Conservation (phyloP, 768 basidiomycete genomes). For the Suillus sp. region DNA sequence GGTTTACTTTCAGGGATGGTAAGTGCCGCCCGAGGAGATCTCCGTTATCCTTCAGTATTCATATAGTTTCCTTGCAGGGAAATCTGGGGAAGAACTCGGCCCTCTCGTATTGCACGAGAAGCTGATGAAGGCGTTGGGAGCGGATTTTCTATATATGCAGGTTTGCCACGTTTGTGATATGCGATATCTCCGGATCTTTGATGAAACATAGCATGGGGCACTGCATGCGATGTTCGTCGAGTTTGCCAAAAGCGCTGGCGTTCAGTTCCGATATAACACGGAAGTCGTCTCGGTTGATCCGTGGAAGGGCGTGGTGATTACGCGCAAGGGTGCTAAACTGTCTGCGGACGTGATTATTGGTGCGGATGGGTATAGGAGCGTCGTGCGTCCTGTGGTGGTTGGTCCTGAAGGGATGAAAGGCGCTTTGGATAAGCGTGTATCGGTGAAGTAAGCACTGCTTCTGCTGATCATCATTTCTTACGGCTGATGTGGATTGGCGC, state of each 20-base stretch:
- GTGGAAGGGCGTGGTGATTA: constrained; percentile 32
- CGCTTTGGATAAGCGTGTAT: constrained; percentile 17
- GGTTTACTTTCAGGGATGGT: constrained; percentile 25
- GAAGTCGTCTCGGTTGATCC: constrained; percentile 38
- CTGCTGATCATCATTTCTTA: background rate
- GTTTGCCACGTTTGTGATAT: constrained; percentile 30
- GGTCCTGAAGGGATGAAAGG: constrained; percentile 17
- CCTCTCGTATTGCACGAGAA: constrained; percentile 45
- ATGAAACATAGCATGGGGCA: constrained; percentile 47
- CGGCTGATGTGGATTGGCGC: background rate
- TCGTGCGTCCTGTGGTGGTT: constrained; percentile 39
- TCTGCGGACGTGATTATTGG: constrained; percentile 57
- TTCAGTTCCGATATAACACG: constrained; percentile 44
- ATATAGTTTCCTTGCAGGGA: constrained; percentile 36
- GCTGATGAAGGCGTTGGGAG: constrained; percentile 46
- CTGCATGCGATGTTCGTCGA: constrained; percentile 50
- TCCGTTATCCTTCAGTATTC: constrained; percentile 1
- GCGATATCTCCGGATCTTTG: background rate
- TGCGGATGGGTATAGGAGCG: constrained; percentile 59
- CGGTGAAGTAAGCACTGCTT: constrained; percentile 18
- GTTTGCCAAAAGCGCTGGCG: constrained; percentile 50
- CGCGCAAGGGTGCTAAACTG: constrained; percentile 44
- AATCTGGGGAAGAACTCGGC: constrained; percentile 45
- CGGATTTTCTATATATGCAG: constrained; percentile 48
- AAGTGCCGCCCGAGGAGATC: background rate